Evolutionary conservation across 768 basidiomycete species (phyloP).

Genomic region (Dictyophora rubrovolvata): DNA sequence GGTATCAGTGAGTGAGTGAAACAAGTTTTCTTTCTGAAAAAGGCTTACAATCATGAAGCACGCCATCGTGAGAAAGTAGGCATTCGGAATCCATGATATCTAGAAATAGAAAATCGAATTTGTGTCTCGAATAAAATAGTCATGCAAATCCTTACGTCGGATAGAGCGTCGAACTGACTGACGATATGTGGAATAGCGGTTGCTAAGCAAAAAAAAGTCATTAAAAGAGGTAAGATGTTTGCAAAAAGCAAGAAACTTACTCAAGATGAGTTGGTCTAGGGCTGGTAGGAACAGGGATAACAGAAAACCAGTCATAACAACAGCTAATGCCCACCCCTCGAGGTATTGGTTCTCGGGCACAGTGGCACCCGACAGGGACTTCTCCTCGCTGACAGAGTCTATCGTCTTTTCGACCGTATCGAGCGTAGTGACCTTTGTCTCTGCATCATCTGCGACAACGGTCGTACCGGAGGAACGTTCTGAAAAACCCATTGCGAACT

Average conservation of each 20-base stretch:
- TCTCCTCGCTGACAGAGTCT: too few species aligned
- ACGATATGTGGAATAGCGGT: conserved; percentile 23
- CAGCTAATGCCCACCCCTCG: background rate
- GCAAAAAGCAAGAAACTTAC: background rate
- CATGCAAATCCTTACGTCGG: conserved; percentile 17
- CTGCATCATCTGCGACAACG: too few species aligned
- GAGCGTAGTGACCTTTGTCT: too few species aligned
- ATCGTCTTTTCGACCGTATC: too few species aligned
- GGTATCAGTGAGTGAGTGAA: background rate
- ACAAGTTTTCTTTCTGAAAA: background rate
- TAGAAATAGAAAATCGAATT: conserved; percentile 1
- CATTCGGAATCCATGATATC: conserved; percentile 8
- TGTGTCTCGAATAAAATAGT: conserved; percentile 1
- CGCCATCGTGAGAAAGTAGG: conserved; percentile 19
- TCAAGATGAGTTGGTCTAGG: conserved; percentile 4
- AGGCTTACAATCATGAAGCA: conserved; percentile 17
- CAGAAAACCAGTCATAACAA: background rate
- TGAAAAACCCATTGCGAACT: too few species aligned
- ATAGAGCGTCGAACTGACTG: conserved; percentile 20
- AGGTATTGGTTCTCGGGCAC: background rate
- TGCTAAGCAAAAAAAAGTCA: conserved; percentile 1
- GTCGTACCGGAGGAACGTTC: too few species aligned
- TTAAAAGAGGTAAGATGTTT: background rate
- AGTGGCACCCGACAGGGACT: too few species aligned
- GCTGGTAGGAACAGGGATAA: conserved; percentile 1